Evolutionary conservation across 169 alveolate species (phyloP), one percentile per base, ranked within the genome.

Genomic region (Plasmodium reichenowi): DNA sequence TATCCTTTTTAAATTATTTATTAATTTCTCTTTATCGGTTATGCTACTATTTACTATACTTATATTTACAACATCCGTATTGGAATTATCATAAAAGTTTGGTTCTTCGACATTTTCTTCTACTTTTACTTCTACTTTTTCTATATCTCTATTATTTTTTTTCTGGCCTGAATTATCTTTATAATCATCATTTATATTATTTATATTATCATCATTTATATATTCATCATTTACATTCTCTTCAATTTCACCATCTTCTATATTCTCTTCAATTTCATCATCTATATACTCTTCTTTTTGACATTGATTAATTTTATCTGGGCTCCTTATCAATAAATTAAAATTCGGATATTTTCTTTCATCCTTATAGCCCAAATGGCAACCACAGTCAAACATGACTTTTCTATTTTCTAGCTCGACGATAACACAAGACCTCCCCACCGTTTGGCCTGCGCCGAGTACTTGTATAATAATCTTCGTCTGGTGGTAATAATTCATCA

Each of bases 371-470:
- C 99, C 99, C 96, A 97, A 96, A 92, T 98, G 99, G 48, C 98
- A 95, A 47, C 99, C 99, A 89, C 99, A 98, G 93, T 98, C 99
- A 80, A 98, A 95, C 98, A 98, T 96, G 10, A 98, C 94, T 45
- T 96, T 94, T 88, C 97, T 96, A 45, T 98, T 97, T 59, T 96
- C 98, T 64, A 98, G 93, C 17, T 97, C 98, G 26, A 98, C 98
- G 22, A 98, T 94, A 24, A 98, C 96, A 88, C 99, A 98, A 64
- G 99, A 97, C 48, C 99, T 94, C 10, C 99, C 99, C n/a, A 98
- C 99, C 59, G 98, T 99, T 93, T 98, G 98, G 3, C 99, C 99
- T 5, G 99, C 99, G n/a, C 99, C 99, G 67, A 98, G 96, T 70
- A 98, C 98, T 10, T 91, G 93, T 26, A 97, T 91, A 17, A 71